Evolutionary conservation across 805 yeast species (phyloP).

Genomic region (Diddensiella santjacobensis): DNA sequence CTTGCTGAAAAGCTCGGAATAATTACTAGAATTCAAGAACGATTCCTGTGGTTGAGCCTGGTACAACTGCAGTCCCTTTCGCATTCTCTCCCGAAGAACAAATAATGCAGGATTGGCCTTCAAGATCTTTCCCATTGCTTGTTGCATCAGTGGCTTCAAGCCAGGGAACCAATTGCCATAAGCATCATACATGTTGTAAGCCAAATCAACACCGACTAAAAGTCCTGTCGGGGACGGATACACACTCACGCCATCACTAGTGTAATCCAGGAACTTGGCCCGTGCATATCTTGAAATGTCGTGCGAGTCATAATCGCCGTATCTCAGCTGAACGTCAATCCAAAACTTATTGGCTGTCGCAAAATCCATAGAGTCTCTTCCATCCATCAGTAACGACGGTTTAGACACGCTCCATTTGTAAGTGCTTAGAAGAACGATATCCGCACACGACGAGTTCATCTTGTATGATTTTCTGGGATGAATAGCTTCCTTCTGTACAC

Average conservation of each 20-base stretch:
- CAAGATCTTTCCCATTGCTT: conserved; percentile 91
- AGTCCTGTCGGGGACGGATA: conserved; percentile 94
- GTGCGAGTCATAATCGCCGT: conserved; percentile 97
- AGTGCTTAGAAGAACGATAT: conserved; percentile 69
- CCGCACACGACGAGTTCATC: conserved; percentile 95
- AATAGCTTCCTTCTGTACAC: conserved; percentile 84
- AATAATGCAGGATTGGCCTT: conserved; percentile 89
- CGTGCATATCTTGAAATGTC: conserved; percentile 92
- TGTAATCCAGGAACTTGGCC: conserved; percentile 89
- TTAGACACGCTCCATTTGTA: conserved; percentile 73
- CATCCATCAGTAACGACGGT: conserved; percentile 76
- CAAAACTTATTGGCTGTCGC: conserved; percentile 65
- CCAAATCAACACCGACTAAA: conserved; percentile 85
- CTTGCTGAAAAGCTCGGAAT: conserved; percentile 81
- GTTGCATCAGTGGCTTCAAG: conserved; percentile 80
- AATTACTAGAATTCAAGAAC: conserved; percentile 80
- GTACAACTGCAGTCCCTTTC: conserved; percentile 89
- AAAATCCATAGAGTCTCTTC: conserved; percentile 60
- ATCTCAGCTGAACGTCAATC: conserved; percentile 92
- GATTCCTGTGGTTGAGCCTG: conserved; percentile 94
- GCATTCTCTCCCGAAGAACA: conserved; percentile 86
- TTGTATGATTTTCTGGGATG: conserved; percentile 97
- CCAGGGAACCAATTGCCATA: conserved; percentile 99
- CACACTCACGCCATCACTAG: conserved; percentile 75
- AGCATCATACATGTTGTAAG: conserved; percentile 93